Conservation (phyloP, 106 monocot species). For the Agapanthus africanus region DNA sequence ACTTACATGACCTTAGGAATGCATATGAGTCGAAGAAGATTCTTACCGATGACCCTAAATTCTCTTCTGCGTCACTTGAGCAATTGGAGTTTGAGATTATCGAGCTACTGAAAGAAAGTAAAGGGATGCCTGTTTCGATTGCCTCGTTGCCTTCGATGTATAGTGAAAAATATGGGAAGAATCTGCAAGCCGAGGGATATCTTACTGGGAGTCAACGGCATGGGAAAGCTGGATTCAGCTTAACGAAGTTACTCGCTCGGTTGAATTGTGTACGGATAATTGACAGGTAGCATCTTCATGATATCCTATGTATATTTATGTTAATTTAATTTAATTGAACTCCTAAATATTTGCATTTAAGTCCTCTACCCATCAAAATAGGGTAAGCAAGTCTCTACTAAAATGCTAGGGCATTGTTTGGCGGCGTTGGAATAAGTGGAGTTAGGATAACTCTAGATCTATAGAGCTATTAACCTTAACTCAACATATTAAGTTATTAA, state of each 20-base stretch:
- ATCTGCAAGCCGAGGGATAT: slow-evolving; percentile 80
- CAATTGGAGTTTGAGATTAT: slow-evolving; percentile 61
- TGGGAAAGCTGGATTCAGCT: slow-evolving; percentile 67
- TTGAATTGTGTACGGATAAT: slow-evolving; percentile 63
- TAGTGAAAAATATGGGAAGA: slow-evolving; percentile 60
- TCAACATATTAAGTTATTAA: no score
- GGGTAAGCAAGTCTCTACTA: no score
- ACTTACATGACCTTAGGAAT: slow-evolving; percentile 31
- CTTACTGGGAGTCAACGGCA: slow-evolving; percentile 88
- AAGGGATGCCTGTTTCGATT: slow-evolving; percentile 59
- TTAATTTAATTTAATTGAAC: no score
- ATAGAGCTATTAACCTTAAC: no score
- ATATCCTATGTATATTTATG: slow-evolving; percentile 35
- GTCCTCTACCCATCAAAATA: no score
- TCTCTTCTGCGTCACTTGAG: slow-evolving; percentile 39
- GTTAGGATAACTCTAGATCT: no score
- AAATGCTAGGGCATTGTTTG: no score
- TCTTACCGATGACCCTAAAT: slow-evolving; percentile 10
- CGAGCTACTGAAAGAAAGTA: slow-evolving; percentile 48
- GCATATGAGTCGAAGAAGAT: slow-evolving; percentile 9
- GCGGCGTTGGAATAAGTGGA: no score
- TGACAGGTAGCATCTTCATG: slow-evolving; percentile 40
- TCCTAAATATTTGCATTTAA: no score
- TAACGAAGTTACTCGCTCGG: slow-evolving; percentile 69
- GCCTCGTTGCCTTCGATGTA: slow-evolving; percentile 71